Base-by-base conservation (phyloP, 2,329 filamentous ascomycete species). In the Xylaria sp. region DNA sequence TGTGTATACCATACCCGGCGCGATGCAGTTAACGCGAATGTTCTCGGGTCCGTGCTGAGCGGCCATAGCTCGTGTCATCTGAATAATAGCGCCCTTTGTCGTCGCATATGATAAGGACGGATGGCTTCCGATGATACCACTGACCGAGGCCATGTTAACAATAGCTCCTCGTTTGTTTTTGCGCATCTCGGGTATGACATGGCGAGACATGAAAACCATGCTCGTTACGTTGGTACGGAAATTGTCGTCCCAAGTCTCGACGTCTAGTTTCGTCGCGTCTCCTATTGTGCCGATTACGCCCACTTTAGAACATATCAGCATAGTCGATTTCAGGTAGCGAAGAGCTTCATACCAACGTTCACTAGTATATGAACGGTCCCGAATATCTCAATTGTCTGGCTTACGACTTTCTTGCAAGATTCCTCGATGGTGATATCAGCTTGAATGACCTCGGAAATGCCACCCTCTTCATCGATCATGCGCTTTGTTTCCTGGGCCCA, bases 81-180 rank as follows among this genome's bases (percentile, higher is more conserved):
- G 67, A 13, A 72, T 63, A 25, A 73, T 73, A 5, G 73, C 74
- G 2, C 73, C 74, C 52, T 75, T 76, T 21, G 62, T 72, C 2
- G 73, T 75, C 3, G 73, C 3, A 8, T 21, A 17, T n/a, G 19
- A 29, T 9, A 37, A 19, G 29, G 4, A 19, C 3, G 2, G 29
- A 31, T 11, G 8, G 8, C 6, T 4, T 27, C 40, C 23, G 35
- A 49, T 55, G 27, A 60, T 51, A 25, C 0, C 75, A 38, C 70
- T 72, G 7, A 78, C 72, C 8, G 71, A 75, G 3, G 71, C 70
- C 64, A 78, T 70, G 59, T 77, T 78, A 17, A 78, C 72, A 29
- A 78, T 77, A 0, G 70, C 55, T 2, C 76, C 77, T 10, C 72
- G 54, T 1, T 71, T 70, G 23, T 66, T 62, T 51, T 74, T 75